Evolutionary conservation across 164 flowering plant genomes (phyloP).

Genomic region (Protea cynaroides): DNA sequence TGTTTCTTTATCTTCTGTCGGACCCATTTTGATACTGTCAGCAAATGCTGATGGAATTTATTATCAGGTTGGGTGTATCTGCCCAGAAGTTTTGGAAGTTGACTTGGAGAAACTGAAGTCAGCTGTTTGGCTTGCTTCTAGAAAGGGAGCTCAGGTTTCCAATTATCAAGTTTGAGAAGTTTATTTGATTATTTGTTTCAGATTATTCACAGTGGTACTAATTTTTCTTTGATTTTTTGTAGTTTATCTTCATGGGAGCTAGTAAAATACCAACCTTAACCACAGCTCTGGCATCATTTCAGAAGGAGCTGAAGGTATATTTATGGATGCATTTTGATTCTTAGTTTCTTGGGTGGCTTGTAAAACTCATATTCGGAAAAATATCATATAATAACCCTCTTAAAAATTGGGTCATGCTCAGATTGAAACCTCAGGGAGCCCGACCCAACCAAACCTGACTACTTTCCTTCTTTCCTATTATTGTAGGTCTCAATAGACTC

Average conservation of each 20-base stretch:
- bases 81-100: slow-evolving; percentile 36
- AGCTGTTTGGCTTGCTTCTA: slow-evolving; percentile 36
- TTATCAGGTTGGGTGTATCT: slow-evolving; percentile 66
- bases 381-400: neutral
- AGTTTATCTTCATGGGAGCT: slow-evolving; percentile 52
- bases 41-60: neutral
- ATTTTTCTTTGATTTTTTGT: slow-evolving; percentile 11
- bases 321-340: slow-evolving; percentile 2
- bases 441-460: no score
- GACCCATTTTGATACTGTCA: neutral
- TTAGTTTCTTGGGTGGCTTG: neutral
- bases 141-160: slow-evolving; percentile 54
- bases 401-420: no score
- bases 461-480: no score
- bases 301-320: slow-evolving; percentile 39
- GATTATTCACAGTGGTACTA: slow-evolving; percentile 2
- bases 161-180: slow-evolving; percentile 3
- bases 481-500: no score
- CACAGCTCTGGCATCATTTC: slow-evolving; percentile 27
- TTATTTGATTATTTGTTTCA: neutral
- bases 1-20: neutral
- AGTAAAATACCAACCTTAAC: slow-evolving; percentile 22
- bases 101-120: slow-evolving; percentile 47
- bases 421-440: no score
- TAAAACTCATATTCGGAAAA: neutral